phyloP scores from a whole-genome alignment of 2,329 filamentous ascomycete genomes.

The Cadophora gregata region DNA sequence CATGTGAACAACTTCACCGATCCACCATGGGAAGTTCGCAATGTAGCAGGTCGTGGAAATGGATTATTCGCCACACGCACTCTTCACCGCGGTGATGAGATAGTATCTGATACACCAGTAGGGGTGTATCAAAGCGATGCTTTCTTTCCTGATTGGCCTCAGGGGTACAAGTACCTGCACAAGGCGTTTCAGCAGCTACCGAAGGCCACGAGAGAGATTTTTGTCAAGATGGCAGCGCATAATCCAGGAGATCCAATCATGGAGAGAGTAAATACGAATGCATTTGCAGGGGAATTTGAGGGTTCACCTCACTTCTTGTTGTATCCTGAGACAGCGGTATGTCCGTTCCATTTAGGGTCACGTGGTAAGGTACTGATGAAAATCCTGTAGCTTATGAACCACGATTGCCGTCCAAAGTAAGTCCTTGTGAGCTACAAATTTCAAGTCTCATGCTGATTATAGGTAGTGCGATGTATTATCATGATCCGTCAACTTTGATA shows the following conservation, averaged over 20 bases:
- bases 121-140: slow-evolving; percentile 39
- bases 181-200: slow-evolving; percentile 39
- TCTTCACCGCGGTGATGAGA: slow-evolving; percentile 38
- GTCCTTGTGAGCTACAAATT: slow-evolving; percentile 21
- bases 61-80: slow-evolving; percentile 39
- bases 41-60: slow-evolving; percentile 38
- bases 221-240: slow-evolving; percentile 35
- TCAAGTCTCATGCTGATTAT: slow-evolving; percentile 15
- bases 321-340: slow-evolving; percentile 41
- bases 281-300: slow-evolving; percentile 40
- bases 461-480: slow-evolving; percentile 45
- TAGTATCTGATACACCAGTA: slow-evolving; percentile 36
- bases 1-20: slow-evolving; percentile 34
- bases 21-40: slow-evolving; percentile 37
- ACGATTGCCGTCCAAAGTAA: slow-evolving; percentile 51
- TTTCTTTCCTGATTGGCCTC: slow-evolving; percentile 33
- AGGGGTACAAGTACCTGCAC: slow-evolving; percentile 36
- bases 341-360: slow-evolving; percentile 7
- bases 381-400: slow-evolving; percentile 47
- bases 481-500: slow-evolving; percentile 46
- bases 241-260: slow-evolving; percentile 37
- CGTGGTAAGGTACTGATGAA: slow-evolving; percentile 17
- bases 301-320: slow-evolving; percentile 37
- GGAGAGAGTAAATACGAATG: slow-evolving; percentile 42
- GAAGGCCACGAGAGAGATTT: slow-evolving; percentile 28